A percentile compares a stretch with the other conserved stretches of the same genome.
phyloP scores from a whole-genome alignment of 1,139 yeast genomes.

The Debaryomyces robertsiae region DNA sequence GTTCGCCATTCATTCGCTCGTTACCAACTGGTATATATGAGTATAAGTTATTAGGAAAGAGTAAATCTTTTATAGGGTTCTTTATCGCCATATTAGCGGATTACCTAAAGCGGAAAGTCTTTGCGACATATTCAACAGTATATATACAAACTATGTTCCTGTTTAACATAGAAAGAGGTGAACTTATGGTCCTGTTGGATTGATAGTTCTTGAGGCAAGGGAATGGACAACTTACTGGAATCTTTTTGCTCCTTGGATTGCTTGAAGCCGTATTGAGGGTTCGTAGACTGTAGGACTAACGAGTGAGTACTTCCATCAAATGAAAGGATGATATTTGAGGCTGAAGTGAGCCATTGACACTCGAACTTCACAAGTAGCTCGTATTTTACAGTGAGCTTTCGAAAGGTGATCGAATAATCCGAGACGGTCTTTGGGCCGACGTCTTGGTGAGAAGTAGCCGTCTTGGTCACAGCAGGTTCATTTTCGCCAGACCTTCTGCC shows the following conservation, averaged over 20 bases:
- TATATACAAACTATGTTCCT: conserved; percentile 15
- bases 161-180: conserved; percentile 13
- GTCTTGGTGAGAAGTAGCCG: no score
- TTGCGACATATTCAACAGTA: conserved; percentile 13
- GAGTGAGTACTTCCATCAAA: conserved; percentile 2
- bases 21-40: no score
- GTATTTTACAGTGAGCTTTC: conserved; percentile 11
- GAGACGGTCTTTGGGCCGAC: conserved; percentile 1
- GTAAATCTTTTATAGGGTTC: conserved; percentile 1
- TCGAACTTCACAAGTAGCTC: conserved; percentile 16
- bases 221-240: conserved; percentile 16
- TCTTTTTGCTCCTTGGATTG: neutral
- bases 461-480: neutral
- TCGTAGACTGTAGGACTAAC: conserved; percentile 7
- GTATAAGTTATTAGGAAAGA: neutral
- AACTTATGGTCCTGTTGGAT: conserved; percentile 1
- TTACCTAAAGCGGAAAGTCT: conserved; percentile 8
- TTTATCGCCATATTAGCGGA: conserved; percentile 5
- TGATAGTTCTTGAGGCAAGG: conserved; percentile 15
- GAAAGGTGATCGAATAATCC: conserved; percentile 14
- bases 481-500: no score
- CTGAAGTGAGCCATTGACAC: conserved; percentile 8
- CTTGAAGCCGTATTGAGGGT: conserved; percentile 13
- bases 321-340: neutral
- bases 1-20: conserved; percentile 32